Evolutionary conservation across 306 rosid genomes (phyloP).

Genomic region (Gastrolobium bilobum): DNA sequence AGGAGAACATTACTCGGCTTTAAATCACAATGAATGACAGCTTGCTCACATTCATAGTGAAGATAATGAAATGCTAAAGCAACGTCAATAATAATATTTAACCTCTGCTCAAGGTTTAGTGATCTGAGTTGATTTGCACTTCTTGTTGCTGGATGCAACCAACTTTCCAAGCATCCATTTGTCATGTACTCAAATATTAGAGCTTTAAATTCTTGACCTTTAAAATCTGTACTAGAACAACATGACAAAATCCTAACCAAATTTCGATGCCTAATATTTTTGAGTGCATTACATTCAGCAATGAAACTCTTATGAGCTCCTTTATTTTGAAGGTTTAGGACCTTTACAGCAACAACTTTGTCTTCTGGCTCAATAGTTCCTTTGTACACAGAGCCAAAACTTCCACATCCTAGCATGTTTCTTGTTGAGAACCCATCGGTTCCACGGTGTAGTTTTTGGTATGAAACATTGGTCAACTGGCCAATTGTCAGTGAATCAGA

Average conservation of each 20-base stretch:
- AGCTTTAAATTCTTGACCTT: conserved; percentile 54
- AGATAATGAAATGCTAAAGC: conserved; percentile 45
- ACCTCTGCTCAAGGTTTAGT: conserved; percentile 35
- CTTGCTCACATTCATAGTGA: conserved; percentile 38
- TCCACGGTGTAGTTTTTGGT: conserved; percentile 29
- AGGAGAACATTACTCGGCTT: conserved; percentile 51
- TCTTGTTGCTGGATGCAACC: conserved; percentile 24
- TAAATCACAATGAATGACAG: conserved; percentile 45
- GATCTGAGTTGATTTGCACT: neutral
- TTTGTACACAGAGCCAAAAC: conserved; percentile 42
- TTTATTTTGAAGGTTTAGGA: conserved; percentile 44
- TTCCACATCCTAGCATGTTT: conserved; percentile 41
- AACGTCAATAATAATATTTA: conserved; percentile 42
- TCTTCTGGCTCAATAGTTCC: conserved; percentile 43
- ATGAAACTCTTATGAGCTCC: conserved; percentile 51
- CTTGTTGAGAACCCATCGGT: conserved; percentile 36
- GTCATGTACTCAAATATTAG: conserved; percentile 45
- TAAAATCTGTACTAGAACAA: conserved; percentile 41
- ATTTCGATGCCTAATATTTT: conserved; percentile 47
- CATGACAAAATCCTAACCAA: conserved; percentile 45
- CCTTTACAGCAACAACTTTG: conserved; percentile 48
- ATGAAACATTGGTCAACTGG: conserved; percentile 33
- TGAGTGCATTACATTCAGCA: conserved; percentile 38
- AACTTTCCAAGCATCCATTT: conserved; percentile 50
- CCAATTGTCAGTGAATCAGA: neutral